Percentiles rank a stretch among this genome's conserved stretches.
phyloP scores from a whole-genome alignment of 805 yeast species.

The Wickerhamiella nectarea region DNA sequence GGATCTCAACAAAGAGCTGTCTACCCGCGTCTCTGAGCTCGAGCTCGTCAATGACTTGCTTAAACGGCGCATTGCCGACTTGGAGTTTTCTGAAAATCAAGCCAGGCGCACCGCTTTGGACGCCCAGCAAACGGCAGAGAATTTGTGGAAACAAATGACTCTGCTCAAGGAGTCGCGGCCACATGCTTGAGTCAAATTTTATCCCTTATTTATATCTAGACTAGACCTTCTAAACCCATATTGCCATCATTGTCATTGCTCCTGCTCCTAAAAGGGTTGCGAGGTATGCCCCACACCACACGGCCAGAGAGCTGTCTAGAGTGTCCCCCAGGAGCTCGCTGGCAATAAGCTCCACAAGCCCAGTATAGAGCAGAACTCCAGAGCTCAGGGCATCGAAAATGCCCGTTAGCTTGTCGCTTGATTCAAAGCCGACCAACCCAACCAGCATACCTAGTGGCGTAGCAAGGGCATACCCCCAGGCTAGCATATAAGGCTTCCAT shows the following conservation, averaged over 20 bases:
- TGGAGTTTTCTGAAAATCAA: slow-evolving; percentile 38
- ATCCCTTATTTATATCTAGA: not conserved
- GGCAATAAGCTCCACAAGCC: slow-evolving; percentile 67
- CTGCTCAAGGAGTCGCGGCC: not conserved
- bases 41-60: slow-evolving; percentile 84
- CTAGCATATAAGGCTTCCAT: slow-evolving; percentile 30
- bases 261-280: slow-evolving; percentile 40
- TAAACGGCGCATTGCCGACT: slow-evolving; percentile 66
- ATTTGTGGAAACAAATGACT: slow-evolving; percentile 10
- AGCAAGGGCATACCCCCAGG: slow-evolving; percentile 35
- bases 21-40: slow-evolving; percentile 71
- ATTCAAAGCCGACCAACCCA: slow-evolving; percentile 59
- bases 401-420: slow-evolving; percentile 52
- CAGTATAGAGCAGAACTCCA: slow-evolving; percentile 66
- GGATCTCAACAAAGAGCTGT: slow-evolving; percentile 35
- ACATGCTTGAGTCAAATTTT: not conserved
- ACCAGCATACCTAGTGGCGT: slow-evolving; percentile 68
- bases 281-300: slow-evolving; percentile 16
- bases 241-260: slow-evolving; percentile 49
- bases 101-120: slow-evolving; percentile 21
- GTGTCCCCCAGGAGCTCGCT: slow-evolving; percentile 45
- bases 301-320: slow-evolving; percentile 13
- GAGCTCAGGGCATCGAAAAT: slow-evolving; percentile 62
- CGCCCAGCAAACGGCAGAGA: slow-evolving; percentile 10
- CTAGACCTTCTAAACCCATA: slow-evolving; percentile 37